A percentile compares a stretch with the other conserved stretches of the same genome.
phyloP scores from a whole-genome alignment of 768 basidiomycete species.

The Suillus luteus region DNA sequence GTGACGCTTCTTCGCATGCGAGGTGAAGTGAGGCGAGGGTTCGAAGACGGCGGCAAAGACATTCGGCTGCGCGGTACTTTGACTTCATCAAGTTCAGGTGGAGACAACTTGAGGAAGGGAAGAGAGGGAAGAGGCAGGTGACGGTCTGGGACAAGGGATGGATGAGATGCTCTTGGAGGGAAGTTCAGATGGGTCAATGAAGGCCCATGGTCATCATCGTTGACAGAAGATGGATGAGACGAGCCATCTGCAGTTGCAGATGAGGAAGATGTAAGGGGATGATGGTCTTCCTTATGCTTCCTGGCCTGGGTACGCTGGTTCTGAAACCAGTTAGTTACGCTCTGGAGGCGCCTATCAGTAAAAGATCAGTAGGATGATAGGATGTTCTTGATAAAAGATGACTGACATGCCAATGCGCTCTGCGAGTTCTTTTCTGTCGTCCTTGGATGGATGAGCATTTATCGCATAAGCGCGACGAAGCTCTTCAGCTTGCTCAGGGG shows the following conservation, averaged over 20 bases:
- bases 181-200: slow-evolving; percentile 17
- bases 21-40: slow-evolving; percentile 31
- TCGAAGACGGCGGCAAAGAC: slow-evolving; percentile 33
- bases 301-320: slow-evolving; percentile 79
- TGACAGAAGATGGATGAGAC: slow-evolving; percentile 8
- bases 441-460: slow-evolving; percentile 68
- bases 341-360: slow-evolving; percentile 66
- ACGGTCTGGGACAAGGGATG: slow-evolving; percentile 30
- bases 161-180: slow-evolving; percentile 33
- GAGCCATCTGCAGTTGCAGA: slow-evolving; percentile 28
- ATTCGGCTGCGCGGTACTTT: slow-evolving; percentile 31
- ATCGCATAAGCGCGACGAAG: slow-evolving; percentile 64
- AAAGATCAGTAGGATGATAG: slow-evolving; percentile 24
- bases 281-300: slow-evolving; percentile 62
- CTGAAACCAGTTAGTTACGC: slow-evolving; percentile 86
- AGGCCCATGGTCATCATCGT: slow-evolving; percentile 14
- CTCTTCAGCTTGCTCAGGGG: slow-evolving; percentile 66
- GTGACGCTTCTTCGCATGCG: slow-evolving; percentile 29
- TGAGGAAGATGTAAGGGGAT: slow-evolving; percentile 23
- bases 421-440: slow-evolving; percentile 66
- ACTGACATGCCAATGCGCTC: slow-evolving; percentile 77
- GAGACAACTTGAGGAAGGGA: slow-evolving; percentile 17
- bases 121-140: slow-evolving; percentile 16
- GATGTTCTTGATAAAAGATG: slow-evolving; percentile 16
- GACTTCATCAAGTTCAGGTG: slow-evolving; percentile 19